phyloP scores from a whole-genome alignment of 2,329 filamentous ascomycete genomes.

The Cladosporium velox region DNA sequence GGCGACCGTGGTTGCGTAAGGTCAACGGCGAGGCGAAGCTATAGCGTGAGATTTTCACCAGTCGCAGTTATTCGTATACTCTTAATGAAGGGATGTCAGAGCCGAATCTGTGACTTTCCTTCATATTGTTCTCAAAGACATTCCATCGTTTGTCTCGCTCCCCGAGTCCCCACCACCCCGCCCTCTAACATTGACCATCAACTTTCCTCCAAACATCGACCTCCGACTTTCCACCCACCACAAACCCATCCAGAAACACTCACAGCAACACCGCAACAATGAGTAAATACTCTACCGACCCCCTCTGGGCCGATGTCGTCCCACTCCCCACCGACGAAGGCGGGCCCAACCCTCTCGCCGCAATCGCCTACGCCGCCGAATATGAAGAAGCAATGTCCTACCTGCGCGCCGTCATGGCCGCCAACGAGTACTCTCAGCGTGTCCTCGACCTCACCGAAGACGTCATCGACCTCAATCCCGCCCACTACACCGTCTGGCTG shows the following conservation, averaged over 20 bases:
- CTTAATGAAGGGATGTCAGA: not conserved
- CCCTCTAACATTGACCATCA: not conserved
- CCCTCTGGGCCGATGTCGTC: conserved; percentile 79
- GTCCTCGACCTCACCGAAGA: conserved; percentile 81
- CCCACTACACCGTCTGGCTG: conserved; percentile 98
- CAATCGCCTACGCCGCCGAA: conserved; percentile 85
- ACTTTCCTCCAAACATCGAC: not conserved
- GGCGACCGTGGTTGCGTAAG: conserved; percentile 9
- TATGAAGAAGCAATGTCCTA: conserved; percentile 94
- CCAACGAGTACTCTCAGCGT: conserved; percentile 77
- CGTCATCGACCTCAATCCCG: conserved; percentile 89
- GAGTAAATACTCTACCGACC: conserved; percentile 63
- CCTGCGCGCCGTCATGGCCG: conserved; percentile 88
- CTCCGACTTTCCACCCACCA: not conserved
- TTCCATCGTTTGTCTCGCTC: not conserved
- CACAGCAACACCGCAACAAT: conserved; percentile 26
- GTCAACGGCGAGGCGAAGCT: conserved; percentile 11
- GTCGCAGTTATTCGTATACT: not conserved
- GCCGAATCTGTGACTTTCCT: not conserved
- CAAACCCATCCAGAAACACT: not conserved
- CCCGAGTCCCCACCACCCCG: conserved; percentile 1
- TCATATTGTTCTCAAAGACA: conserved; percentile 18
- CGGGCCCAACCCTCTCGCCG: conserved; percentile 73
- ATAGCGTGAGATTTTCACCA: not conserved
- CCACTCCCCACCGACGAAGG: conserved; percentile 85